Percentiles rank a stretch among this genome's conserved stretches.
These are phyloP conservation scores for Hypoxylon perforatum DNA, from an alignment of 495 filamentous ascomycete species.

Conservation along the genomic window DNA sequence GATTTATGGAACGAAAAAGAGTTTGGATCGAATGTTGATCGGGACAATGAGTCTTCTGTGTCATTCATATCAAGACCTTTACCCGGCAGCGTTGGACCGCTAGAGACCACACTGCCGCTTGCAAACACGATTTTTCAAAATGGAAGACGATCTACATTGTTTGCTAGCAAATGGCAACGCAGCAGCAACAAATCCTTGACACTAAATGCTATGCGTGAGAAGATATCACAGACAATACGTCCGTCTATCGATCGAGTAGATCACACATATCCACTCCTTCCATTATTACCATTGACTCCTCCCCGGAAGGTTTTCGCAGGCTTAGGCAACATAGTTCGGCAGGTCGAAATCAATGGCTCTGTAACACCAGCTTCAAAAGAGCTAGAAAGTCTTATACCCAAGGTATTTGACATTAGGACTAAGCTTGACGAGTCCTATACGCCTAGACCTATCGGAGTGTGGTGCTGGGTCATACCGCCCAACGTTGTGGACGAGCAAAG, in stretches of 20 bases:
- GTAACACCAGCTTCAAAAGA: slow-evolving; percentile 78
- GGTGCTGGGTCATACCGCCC: slow-evolving; percentile 75
- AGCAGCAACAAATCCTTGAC: slow-evolving; percentile 16
- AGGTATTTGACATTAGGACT: slow-evolving; percentile 62
- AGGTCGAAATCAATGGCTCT: slow-evolving; percentile 63
- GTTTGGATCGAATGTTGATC: slow-evolving; percentile 5
- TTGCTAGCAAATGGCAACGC: slow-evolving; percentile 65
- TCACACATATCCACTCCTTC: slow-evolving; percentile 49
- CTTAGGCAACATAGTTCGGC: slow-evolving; percentile 86
- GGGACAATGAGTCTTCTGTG: slow-evolving; percentile 27
- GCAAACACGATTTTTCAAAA: slow-evolving; percentile 83
- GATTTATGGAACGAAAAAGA: slow-evolving; percentile 40
- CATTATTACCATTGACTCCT: slow-evolving; percentile 72
- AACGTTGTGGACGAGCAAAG: slow-evolving; percentile 27
- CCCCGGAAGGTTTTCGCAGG: slow-evolving; percentile 71
- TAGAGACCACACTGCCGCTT: slow-evolving; percentile 66
- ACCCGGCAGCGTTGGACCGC: slow-evolving; percentile 20
- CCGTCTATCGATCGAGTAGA: slow-evolving; percentile 6
- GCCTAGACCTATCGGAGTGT: slow-evolving; percentile 69
- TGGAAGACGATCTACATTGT: slow-evolving; percentile 71
- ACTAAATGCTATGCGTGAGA: slow-evolving; percentile 33
- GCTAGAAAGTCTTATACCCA: slow-evolving; percentile 73
- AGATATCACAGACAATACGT: slow-evolving; percentile 45
- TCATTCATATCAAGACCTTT: slow-evolving; percentile 41
- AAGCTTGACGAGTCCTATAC: slow-evolving; percentile 24